Evolutionary conservation across 805 yeast species (phyloP).

Genomic region (Hanseniaspora vineae): DNA sequence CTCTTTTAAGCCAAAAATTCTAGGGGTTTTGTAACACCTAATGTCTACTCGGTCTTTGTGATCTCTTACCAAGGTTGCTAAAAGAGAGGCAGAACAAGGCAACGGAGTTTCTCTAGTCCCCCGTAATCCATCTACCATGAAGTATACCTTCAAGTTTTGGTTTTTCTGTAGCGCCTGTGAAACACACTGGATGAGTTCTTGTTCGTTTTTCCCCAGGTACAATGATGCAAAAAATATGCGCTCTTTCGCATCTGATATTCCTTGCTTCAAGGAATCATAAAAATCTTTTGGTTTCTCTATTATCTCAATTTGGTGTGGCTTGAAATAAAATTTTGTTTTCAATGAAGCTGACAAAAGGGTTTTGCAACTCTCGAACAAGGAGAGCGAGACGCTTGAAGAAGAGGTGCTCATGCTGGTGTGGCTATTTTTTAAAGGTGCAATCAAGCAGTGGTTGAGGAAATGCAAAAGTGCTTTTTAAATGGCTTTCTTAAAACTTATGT

Average conservation of each 20-base stretch:
- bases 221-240: conserved; percentile 75
- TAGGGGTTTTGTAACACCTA: conserved; percentile 84
- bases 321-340: conserved; percentile 39
- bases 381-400: background rate
- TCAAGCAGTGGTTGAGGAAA: no score
- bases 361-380: conserved; percentile 9
- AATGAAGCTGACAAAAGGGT: conserved; percentile 7
- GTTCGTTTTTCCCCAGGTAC: conserved; percentile 74
- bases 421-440: no score
- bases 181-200: conserved; percentile 56
- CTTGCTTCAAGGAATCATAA: conserved; percentile 47
- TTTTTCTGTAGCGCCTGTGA: conserved; percentile 46
- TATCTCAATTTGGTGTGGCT: conserved; percentile 44
- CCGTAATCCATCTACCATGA: conserved; percentile 76
- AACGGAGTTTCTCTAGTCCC: conserved; percentile 90
- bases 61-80: conserved; percentile 51
- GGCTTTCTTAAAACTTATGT: no score
- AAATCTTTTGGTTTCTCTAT: conserved; percentile 59
- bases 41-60: conserved; percentile 63
- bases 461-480: no score
- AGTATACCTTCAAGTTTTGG: conserved; percentile 50
- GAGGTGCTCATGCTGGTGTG: background rate
- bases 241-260: conserved; percentile 46
- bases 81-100: conserved; percentile 60
- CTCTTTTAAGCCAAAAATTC: conserved; percentile 54